A percentile compares a stretch with the other conserved stretches of the same genome.
Conservation (phyloP, 805 yeast species). For the Metschnikowia sp. region DNA sequence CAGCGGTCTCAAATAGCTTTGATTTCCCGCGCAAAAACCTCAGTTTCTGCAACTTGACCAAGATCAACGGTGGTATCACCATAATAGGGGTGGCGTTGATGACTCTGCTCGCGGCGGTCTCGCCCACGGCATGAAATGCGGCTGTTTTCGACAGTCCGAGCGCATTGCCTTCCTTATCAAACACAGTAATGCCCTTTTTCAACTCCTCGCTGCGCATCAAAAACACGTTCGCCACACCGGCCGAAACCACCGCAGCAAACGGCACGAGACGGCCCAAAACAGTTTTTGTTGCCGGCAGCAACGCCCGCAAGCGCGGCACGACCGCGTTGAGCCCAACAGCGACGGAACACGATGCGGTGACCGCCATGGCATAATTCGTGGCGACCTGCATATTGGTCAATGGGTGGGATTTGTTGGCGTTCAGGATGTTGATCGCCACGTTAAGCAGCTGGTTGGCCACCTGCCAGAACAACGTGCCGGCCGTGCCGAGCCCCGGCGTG, state of each 20-base stretch:
- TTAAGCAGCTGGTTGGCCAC: conserved; percentile 94
- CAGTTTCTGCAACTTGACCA: conserved; percentile 71
- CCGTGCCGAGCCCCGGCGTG: conserved; percentile 86
- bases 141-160: conserved; percentile 75
- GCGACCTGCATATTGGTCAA: conserved; percentile 73
- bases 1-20: conserved; percentile 57
- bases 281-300: conserved; percentile 68
- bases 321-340: conserved; percentile 89
- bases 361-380: conserved; percentile 83
- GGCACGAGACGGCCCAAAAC: conserved; percentile 88
- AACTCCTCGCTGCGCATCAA: conserved; percentile 96
- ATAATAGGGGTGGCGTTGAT: conserved; percentile 93
- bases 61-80: conserved; percentile 90
- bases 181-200: conserved; percentile 75
- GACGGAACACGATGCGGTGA: conserved; percentile 90
- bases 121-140: conserved; percentile 91
- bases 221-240: conserved; percentile 94
- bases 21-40: conserved; percentile 66
- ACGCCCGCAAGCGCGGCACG: conserved; percentile 76
- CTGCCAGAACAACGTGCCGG: conserved; percentile 96
- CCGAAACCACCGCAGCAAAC: conserved; percentile 97
- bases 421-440: conserved; percentile 95
- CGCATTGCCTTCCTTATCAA: conserved; percentile 58
- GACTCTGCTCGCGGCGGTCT: conserved; percentile 92
- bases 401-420: conserved; percentile 93